Conservation (phyloP, 805 yeast genomes). For the Saccharomycopsis sp. region DNA sequence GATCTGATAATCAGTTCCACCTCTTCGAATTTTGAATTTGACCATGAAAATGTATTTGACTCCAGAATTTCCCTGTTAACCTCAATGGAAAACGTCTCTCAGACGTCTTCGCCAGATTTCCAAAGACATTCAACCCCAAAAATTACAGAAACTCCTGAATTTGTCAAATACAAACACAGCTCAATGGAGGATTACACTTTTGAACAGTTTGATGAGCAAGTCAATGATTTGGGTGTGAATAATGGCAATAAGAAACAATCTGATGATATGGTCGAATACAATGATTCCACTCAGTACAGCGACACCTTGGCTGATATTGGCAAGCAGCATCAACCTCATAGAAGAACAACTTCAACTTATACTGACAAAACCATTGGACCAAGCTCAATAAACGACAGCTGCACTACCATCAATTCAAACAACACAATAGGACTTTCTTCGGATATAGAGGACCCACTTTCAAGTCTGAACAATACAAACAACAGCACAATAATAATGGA, state of each 20-base stretch:
- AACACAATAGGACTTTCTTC: no score
- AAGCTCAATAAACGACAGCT: constrained; percentile 13
- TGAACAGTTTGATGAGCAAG: no score
- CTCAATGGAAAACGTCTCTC: constrained; percentile 13
- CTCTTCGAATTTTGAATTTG: constrained; percentile 12
- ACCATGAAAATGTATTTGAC: constrained; percentile 12
- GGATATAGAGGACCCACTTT: no score
- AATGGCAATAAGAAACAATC: no score
- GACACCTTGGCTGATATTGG: no score
- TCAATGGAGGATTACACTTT: neutral
- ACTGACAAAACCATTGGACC: constrained; percentile 13
- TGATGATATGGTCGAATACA: no score
- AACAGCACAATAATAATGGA: no score
- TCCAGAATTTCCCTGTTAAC: constrained; percentile 17
- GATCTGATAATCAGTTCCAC: constrained; percentile 15
- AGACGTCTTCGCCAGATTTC: constrained; percentile 2
- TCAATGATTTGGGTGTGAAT: no score
- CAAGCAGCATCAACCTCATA: no score
- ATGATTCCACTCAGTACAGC: no score
- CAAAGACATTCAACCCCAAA: no score
- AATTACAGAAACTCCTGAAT: constrained; percentile 12
- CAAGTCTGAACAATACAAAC: no score
- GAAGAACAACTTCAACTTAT: constrained; percentile 3
- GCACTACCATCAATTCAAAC: constrained; percentile 14
- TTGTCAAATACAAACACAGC: constrained; percentile 3